A percentile compares a stretch with the other conserved stretches of the same genome.
Conservation (phyloP, 768 basidiomycete species). For the Albatrellus ellisii region DNA sequence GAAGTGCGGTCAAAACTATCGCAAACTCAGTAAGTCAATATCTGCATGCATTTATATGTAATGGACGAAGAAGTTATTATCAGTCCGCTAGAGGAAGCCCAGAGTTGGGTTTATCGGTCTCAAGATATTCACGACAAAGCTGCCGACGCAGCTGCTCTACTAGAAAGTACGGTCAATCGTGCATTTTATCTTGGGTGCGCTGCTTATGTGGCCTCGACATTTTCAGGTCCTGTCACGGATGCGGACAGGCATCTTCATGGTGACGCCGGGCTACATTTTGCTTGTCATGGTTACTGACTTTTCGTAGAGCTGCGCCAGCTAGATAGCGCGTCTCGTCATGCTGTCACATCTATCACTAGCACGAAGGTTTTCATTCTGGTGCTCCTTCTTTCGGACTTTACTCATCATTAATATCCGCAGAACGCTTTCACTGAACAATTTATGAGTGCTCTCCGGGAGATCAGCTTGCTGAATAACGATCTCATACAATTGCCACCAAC, state of each 20-base stretch:
- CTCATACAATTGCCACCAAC: constrained; percentile 60
- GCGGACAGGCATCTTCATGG: constrained; percentile 41
- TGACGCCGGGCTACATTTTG: constrained; percentile 14
- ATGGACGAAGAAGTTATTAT: neutral
- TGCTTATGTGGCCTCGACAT: neutral
- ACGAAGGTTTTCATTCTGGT: constrained; percentile 7
- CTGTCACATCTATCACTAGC: constrained; percentile 5
- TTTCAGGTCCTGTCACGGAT: constrained; percentile 32
- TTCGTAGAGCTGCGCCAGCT: constrained; percentile 10
- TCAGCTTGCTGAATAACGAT: constrained; percentile 71
- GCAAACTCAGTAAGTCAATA: constrained; percentile 7
- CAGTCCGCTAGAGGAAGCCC: constrained; percentile 11
- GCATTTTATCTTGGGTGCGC: neutral
- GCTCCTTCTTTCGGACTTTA: neutral
- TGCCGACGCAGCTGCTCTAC: constrained; percentile 7
- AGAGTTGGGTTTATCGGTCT: constrained; percentile 3
- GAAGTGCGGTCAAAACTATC: constrained; percentile 9
- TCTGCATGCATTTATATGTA: neutral
- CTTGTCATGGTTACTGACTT: neutral
- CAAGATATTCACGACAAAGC: constrained; percentile 6
- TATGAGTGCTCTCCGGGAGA: constrained; percentile 53
- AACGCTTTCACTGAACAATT: constrained; percentile 61
- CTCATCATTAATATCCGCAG: constrained; percentile 22
- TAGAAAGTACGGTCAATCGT: constrained; percentile 9
- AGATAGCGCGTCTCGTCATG: constrained; percentile 9